Percentiles rank a stretch among this genome's conserved stretches.
Conservation (phyloP, 805 yeast species). For the Monosporozyma solicola region DNA sequence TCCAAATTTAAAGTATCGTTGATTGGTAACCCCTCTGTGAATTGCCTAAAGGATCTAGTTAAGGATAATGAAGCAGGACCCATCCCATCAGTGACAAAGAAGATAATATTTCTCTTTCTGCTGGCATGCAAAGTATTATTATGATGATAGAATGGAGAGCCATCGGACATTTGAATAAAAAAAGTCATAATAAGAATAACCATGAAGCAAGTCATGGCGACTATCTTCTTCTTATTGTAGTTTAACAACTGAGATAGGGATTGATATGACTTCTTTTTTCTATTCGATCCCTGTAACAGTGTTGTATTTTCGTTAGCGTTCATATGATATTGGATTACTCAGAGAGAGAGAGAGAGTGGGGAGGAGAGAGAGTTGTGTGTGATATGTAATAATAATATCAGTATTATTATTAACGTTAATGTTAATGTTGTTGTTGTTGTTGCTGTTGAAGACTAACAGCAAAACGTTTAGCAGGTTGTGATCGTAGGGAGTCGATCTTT, state of each 20-base stretch:
- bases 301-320: not conserved
- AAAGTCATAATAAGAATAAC: not conserved
- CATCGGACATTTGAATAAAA: not conserved
- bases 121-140: not conserved
- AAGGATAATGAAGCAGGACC: slow-evolving; percentile 82
- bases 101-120: slow-evolving; percentile 63
- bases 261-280: not conserved
- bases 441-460: not conserved
- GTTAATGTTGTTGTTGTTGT: not conserved
- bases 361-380: not conserved
- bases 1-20: slow-evolving; percentile 55
- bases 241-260: not conserved
- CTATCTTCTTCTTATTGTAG: not conserved
- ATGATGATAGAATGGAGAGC: slow-evolving; percentile 1
- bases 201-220: slow-evolving; percentile 1
- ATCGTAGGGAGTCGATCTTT: not conserved
- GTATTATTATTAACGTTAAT: not conserved
- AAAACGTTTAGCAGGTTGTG: not conserved
- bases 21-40: slow-evolving; percentile 26
- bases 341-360: not conserved
- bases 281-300: not conserved
- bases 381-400: not conserved
- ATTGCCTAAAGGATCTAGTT: slow-evolving; percentile 68
- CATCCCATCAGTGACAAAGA: slow-evolving; percentile 93
- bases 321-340: not conserved